phyloP scores from a whole-genome alignment of 176 grass and related monocot genomes.

The Phoenix roebelenii region DNA sequence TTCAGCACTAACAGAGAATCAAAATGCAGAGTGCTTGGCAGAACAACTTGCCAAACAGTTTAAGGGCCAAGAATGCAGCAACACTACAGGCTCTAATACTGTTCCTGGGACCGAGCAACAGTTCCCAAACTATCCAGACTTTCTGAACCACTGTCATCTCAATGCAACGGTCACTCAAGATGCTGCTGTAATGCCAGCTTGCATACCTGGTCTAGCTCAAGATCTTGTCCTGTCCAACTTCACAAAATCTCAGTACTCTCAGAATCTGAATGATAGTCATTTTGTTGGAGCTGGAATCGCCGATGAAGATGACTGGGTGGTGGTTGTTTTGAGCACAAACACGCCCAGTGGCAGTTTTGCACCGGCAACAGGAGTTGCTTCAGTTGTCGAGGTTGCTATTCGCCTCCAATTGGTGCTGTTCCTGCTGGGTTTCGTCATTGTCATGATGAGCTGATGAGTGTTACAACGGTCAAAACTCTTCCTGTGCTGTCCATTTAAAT shows the following conservation, averaged over 20 bases:
- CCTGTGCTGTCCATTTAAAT: no score
- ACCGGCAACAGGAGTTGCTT: slow-evolving; percentile 27
- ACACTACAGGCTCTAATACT: slow-evolving; percentile 78
- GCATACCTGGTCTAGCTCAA: slow-evolving; percentile 42
- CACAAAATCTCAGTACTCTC: slow-evolving; percentile 84
- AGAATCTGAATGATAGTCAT: slow-evolving; percentile 49
- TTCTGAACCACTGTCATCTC: slow-evolving; percentile 62
- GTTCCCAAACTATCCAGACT: slow-evolving; percentile 66
- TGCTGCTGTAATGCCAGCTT: slow-evolving; percentile 69
- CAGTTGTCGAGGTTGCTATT: slow-evolving; percentile 18
- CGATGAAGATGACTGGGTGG: slow-evolving; percentile 77
- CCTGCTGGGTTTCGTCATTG: slow-evolving; percentile 39
- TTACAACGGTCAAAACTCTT: no score
- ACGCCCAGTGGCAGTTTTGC: slow-evolving; percentile 41
- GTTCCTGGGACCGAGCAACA: slow-evolving; percentile 74
- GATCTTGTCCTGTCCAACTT: slow-evolving; percentile 75
- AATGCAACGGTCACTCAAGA: slow-evolving; percentile 70
- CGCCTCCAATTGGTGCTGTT: slow-evolving; percentile 28
- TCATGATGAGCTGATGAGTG: slow-evolving; percentile 13
- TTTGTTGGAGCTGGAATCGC: slow-evolving; percentile 64
- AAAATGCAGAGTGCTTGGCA: slow-evolving; percentile 66
- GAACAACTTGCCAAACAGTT: slow-evolving; percentile 72
- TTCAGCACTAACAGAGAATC: slow-evolving; percentile 52
- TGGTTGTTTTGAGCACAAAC: slow-evolving; percentile 75
- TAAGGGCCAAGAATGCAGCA: slow-evolving; percentile 66